A percentile compares a stretch with the other conserved stretches of the same genome.
Conservation (phyloP, 495 filamentous ascomycete genomes). For the Podospora anserina region DNA sequence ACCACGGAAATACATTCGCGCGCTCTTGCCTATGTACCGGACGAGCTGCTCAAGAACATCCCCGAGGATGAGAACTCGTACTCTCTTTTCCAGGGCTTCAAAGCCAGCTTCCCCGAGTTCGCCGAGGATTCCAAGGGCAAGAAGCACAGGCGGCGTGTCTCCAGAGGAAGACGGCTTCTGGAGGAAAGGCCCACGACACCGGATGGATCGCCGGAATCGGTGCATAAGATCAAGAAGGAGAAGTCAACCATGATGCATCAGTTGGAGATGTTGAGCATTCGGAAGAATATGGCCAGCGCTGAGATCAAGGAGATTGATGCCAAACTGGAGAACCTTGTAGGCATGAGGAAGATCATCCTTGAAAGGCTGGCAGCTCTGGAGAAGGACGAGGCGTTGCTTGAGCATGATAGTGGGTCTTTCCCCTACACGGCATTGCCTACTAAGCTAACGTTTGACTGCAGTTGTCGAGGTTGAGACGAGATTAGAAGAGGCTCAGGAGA, state of each 20-base stretch:
- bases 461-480: constrained; percentile 80
- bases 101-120: constrained; percentile 81
- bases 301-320: constrained; percentile 96
- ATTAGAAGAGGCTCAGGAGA: constrained; percentile 79
- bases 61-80: constrained; percentile 82
- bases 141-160: constrained; percentile 64
- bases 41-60: constrained; percentile 83
- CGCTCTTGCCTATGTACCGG: constrained; percentile 81
- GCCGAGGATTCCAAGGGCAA: constrained; percentile 61
- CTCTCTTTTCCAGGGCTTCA: constrained; percentile 94
- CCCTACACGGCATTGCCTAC: not conserved
- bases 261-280: constrained; percentile 84
- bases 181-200: constrained; percentile 54
- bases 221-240: constrained; percentile 72
- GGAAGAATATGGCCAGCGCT: constrained; percentile 96
- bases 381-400: constrained; percentile 83
- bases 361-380: constrained; percentile 88
- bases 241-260: constrained; percentile 71
- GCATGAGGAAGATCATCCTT: constrained; percentile 89
- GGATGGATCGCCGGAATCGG: constrained; percentile 55
- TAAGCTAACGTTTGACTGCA: constrained; percentile 31
- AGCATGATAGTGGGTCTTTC: constrained; percentile 69
- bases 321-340: constrained; percentile 90
- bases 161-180: constrained; percentile 70
- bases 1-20: constrained; percentile 92